phyloP scores from a whole-genome alignment of 371 early-diverging fungal genomes.

The Rhizomucor miehei region DNA sequence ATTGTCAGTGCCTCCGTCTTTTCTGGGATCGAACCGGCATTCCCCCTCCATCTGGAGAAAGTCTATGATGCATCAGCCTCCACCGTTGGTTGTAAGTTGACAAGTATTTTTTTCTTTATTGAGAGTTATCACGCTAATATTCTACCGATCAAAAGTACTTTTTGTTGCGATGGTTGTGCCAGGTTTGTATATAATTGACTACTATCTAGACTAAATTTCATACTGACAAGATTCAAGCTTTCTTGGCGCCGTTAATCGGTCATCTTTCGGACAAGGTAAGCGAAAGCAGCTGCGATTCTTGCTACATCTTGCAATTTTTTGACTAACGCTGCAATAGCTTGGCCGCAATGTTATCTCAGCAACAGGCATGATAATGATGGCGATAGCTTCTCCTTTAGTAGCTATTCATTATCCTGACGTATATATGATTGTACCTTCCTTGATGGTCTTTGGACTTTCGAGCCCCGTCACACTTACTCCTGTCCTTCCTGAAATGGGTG shows the following conservation, averaged over 20 bases:
- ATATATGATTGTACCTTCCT: constrained; percentile 43
- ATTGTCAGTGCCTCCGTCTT: constrained; percentile 60
- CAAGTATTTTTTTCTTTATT: not conserved
- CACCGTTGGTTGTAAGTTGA: constrained; percentile 45
- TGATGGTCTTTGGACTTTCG: constrained; percentile 56
- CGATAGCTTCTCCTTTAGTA: constrained; percentile 46
- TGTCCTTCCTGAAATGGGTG: constrained; percentile 56
- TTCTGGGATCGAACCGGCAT: constrained; percentile 62
- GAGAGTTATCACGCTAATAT: no score
- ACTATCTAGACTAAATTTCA: not conserved
- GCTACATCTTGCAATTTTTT: no score
- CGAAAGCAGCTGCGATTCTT: not conserved
- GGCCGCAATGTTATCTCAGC: constrained; percentile 53
- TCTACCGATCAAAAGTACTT: constrained; percentile 36
- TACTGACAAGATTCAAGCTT: constrained; percentile 13
- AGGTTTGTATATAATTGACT: no score
- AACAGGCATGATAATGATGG: constrained; percentile 54
- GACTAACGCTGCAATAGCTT: constrained; percentile 10
- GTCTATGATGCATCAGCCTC: constrained; percentile 43
- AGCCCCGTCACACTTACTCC: constrained; percentile 58
- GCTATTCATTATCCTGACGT: constrained; percentile 39
- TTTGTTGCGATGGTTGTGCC: constrained; percentile 67
- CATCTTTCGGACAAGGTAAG: constrained; percentile 53
- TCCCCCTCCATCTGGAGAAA: constrained; percentile 56
- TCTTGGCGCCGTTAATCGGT: constrained; percentile 61